Percentiles rank a stretch among this genome's conserved stretches.
These are phyloP conservation scores for Trichoderma pleuroti DNA, from an alignment of 2,329 filamentous ascomycete genomes.

Conservation along the genomic window DNA sequence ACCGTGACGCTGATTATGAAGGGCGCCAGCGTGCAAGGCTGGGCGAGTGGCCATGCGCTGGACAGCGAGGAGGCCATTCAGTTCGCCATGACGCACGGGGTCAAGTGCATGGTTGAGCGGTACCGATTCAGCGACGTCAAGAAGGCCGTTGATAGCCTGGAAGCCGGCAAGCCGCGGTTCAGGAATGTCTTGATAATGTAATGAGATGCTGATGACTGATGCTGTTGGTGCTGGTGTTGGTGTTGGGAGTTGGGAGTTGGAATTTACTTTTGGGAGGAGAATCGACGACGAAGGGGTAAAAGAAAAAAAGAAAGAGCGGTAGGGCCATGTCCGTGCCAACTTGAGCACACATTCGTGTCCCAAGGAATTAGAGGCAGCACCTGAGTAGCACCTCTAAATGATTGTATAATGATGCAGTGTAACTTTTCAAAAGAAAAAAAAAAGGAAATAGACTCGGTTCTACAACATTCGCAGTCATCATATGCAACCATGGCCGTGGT, in stretches of 20 bases:
- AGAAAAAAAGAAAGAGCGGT: neutral
- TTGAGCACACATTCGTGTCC: neutral
- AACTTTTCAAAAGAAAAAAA: neutral
- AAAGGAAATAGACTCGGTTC: neutral
- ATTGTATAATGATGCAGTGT: neutral
- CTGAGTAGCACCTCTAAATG: neutral
- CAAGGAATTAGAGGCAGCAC: neutral
- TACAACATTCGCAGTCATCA: neutral
- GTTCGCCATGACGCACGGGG: conserved; percentile 58
- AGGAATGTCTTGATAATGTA: conserved; percentile 43
- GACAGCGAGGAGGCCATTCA: conserved; percentile 64
- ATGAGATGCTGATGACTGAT: conserved; percentile 22
- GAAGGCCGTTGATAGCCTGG: conserved; percentile 42
- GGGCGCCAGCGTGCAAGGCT: conserved; percentile 61
- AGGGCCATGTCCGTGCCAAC: neutral
- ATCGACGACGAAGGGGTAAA: neutral
- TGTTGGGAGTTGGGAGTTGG: neutral
- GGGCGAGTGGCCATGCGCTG: conserved; percentile 59
- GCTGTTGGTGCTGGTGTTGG: neutral
- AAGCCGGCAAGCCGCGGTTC: conserved; percentile 43
- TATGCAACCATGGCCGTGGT: neutral
- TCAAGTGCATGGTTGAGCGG: conserved; percentile 64
- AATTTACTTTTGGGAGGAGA: neutral
- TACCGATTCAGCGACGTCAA: conserved; percentile 54
- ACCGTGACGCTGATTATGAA: conserved; percentile 41